These are phyloP conservation scores for Datura wrightii DNA, from an alignment of 257 asterid genomes.

Conservation along the genomic window DNA sequence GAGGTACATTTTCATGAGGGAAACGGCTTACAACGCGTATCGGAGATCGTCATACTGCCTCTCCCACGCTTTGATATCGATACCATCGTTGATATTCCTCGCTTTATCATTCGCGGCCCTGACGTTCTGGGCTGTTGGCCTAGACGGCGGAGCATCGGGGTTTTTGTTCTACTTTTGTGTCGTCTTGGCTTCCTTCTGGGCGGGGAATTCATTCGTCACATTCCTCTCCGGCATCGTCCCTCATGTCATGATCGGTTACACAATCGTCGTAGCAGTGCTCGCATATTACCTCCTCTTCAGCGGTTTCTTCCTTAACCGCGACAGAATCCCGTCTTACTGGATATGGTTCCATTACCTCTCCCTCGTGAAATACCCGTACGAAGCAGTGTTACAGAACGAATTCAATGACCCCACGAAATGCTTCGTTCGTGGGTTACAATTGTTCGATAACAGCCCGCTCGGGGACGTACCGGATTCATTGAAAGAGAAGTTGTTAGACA, in stretches of 20 bases:
- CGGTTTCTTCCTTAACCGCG: slow-evolving; percentile 45
- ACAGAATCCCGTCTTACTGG: slow-evolving; percentile 52
- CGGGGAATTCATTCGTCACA: slow-evolving; percentile 52
- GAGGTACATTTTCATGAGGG: slow-evolving; percentile 54
- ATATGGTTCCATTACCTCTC: slow-evolving; percentile 57
- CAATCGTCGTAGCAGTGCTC: slow-evolving; percentile 42
- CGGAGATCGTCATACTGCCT: slow-evolving; percentile 46
- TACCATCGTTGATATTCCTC: slow-evolving; percentile 45
- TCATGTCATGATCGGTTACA: slow-evolving; percentile 43
- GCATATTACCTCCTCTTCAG: slow-evolving; percentile 49
- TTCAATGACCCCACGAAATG: slow-evolving; percentile 42
- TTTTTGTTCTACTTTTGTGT: slow-evolving; percentile 40
- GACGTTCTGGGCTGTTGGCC: slow-evolving; percentile 54
- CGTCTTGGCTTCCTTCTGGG: slow-evolving; percentile 53
- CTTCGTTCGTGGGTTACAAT: slow-evolving; percentile 50
- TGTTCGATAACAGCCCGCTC: slow-evolving; percentile 45
- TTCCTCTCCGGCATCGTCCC: slow-evolving; percentile 51
- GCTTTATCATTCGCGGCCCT: slow-evolving; percentile 40
- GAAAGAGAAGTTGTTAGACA: slow-evolving; percentile 39
- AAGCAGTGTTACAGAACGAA: slow-evolving; percentile 49
- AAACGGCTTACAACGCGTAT: slow-evolving; percentile 54
- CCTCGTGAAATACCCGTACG: slow-evolving; percentile 48
- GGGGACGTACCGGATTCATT: slow-evolving; percentile 25
- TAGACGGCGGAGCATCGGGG: slow-evolving; percentile 43
- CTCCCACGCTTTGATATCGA: slow-evolving; percentile 45